Base-by-base conservation (phyloP, 2,329 filamentous ascomycete species). In the Davidsoniella australis region DNA sequence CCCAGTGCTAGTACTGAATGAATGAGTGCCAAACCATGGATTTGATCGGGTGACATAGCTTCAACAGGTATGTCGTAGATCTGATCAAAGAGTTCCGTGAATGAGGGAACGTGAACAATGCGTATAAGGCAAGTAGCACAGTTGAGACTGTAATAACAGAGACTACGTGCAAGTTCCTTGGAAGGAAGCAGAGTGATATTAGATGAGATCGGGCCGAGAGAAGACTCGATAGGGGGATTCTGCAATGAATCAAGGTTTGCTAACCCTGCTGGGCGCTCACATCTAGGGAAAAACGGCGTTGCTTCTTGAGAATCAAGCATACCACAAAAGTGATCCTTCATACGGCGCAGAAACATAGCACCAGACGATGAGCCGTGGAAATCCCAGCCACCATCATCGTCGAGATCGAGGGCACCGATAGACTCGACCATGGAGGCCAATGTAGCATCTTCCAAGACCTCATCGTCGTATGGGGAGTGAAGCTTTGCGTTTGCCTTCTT, bases 331-430 rank as follows among this genome's bases (percentile, higher is more conserved):
- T 94, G 83, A 58, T 93, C 84, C 58, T 86, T 82, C 73, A 98
- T 81, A 49, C 85, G 79, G 55, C 78, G 76, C 57, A 95, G 73
- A 62, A 95, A 98, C 54, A 89, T 85, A 41, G 88, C 75, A 2
- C 89, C 88, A 0, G 91, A 96, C 0, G 89, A 95, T 55, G 85
- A 83, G 44, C 91, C 91, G 60, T 94, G 86, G 58, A 94, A 98
- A 63, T 96, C 88, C 79, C 87, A 94, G 57, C 91, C 79, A 40
- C 89, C 89, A 57, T 80, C 78, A 57, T 96, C 89, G 58, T 94
- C 87, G 33, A 96, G 72, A 58, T 96, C 89, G 16, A 98, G 72
- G 60, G 88, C 84, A 36, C 89, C 91, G 2, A 89, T 86, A 40
- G 85, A 85, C 60, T 89, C 84, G 51, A 96, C 87, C 89, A 98